phyloP scores from a whole-genome alignment of 1,139 yeast species.

The Suhomyces chickasaworum region DNA sequence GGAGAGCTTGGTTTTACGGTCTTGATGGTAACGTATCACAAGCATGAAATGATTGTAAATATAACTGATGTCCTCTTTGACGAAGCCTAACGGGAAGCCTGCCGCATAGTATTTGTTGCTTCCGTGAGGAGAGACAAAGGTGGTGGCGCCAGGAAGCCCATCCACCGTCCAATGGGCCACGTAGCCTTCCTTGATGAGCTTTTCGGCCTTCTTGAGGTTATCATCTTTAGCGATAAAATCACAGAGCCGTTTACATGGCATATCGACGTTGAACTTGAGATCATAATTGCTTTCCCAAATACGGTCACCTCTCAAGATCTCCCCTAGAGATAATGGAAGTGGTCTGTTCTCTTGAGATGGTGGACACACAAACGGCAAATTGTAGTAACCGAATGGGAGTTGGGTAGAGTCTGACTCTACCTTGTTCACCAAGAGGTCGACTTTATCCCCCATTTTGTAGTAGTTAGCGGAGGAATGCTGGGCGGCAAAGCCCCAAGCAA shows the following conservation, averaged over 20 bases:
- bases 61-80: conserved; percentile 56
- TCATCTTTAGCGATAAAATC: conserved; percentile 55
- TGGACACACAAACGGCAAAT: conserved; percentile 80
- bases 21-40: conserved; percentile 73
- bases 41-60: conserved; percentile 80
- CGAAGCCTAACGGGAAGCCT: conserved; percentile 84
- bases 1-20: conserved; percentile 42
- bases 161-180: conserved; percentile 85
- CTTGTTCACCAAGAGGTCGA: conserved; percentile 73
- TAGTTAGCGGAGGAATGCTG: conserved; percentile 26
- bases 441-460: conserved; percentile 57
- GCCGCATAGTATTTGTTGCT: conserved; percentile 74
- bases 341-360: conserved; percentile 57
- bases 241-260: conserved; percentile 67
- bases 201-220: conserved; percentile 58
- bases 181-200: conserved; percentile 67
- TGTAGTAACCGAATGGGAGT: conserved; percentile 77
- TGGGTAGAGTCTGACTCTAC: conserved; percentile 77
- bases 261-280: conserved; percentile 61
- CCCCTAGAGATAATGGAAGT: conserved; percentile 70
- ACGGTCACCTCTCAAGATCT: conserved; percentile 79
- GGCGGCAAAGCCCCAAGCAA: conserved; percentile 5
- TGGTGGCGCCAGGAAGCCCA: conserved; percentile 87
- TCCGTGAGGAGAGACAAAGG: conserved; percentile 65
- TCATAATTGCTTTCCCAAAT: conserved; percentile 74